Evolutionary conservation across 306 rosid genomes (phyloP), one percentile per base, ranked within the genome.

Genomic region (cucumber (Cucumis sativus)): DNA sequence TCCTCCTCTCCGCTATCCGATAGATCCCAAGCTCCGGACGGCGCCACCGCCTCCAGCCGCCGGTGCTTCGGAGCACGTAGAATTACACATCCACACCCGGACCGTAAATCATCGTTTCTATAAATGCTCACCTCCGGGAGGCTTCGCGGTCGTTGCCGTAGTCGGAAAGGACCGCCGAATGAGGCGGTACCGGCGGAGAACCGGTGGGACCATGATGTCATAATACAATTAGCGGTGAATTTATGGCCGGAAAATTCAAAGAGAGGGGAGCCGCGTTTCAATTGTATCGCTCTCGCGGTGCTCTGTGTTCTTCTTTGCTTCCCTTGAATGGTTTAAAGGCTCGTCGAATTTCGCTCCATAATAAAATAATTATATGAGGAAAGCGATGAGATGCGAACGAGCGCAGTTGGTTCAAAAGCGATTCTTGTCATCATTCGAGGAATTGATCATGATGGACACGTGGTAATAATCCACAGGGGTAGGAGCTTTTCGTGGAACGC

Each of bases 181-280:
- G 79, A 1, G 13, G 65, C 78, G 75, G 82, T 80, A 45, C 90
- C 85, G 78, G 83, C 73, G 49, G 59, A 58, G 2, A 85, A 40
- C 78, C 81, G 89, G 76, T 84, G 80, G 80, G 80, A 49, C 37
- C 84, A 79, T 63, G 86, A 77, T 59, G 80, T 40, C 93, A 88
- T 86, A 3, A 45, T 30, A 18, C 60, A 45, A 51, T 14, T 7
- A 13, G 7, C 5, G 57, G 43, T 14, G n/a, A 70, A 70, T 71
- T 41, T 13, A 20, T 71, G 39, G 76, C 59, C 76, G 58, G 40
- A 15, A 20, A 45, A 47, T 71, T 25, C 5, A 7, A 21, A 70
- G 54, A 41, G 75, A 41, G 7, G 56, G 56, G 56, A 69, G 52
- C n/a, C 57, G 57, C 1, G 35, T 41, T 69, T 43, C 35, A 20